phyloP scores from a whole-genome alignment of 257 asterid genomes.

The Asclepias syriaca region DNA sequence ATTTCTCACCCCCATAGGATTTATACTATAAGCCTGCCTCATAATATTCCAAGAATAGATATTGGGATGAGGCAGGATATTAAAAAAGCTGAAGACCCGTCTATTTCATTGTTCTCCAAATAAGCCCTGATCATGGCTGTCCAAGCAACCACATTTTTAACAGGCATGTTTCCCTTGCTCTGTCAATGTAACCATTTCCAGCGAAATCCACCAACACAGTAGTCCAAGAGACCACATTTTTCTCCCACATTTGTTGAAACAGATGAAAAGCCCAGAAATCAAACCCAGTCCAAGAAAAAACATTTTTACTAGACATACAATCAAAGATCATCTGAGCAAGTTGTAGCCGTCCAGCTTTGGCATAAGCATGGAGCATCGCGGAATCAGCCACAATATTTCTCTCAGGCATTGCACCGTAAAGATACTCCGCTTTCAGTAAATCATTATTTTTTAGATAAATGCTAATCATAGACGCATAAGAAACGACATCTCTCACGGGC shows the following conservation, averaged over 20 bases:
- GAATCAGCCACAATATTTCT: constrained; percentile 69
- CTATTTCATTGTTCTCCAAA: constrained; percentile 38
- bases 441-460: constrained; percentile 60
- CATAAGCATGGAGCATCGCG: constrained; percentile 75
- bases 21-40: too few species aligned
- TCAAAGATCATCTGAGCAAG: constrained; percentile 60
- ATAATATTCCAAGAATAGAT: constrained; percentile 67
- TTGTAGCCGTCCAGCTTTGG: constrained; percentile 55
- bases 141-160: constrained; percentile 68
- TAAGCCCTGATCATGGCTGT: constrained; percentile 74
- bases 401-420: constrained; percentile 54
- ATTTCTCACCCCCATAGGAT: too few species aligned
- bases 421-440: constrained; percentile 45
- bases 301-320: constrained; percentile 46
- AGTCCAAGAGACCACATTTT: constrained; percentile 73
- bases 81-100: constrained; percentile 43
- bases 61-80: constrained; percentile 54
- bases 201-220: constrained; percentile 50
- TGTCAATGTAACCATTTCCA: constrained; percentile 48
- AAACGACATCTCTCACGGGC: too few species aligned
- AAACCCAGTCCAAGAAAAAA: constrained; percentile 72
- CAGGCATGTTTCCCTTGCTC: constrained; percentile 55
- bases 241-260: constrained; percentile 37
- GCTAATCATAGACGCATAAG: constrained; percentile 75
- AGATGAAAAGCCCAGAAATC: constrained; percentile 70